Evolutionary conservation across 768 basidiomycete species (phyloP).

Genomic region (Hericium coralloides): DNA sequence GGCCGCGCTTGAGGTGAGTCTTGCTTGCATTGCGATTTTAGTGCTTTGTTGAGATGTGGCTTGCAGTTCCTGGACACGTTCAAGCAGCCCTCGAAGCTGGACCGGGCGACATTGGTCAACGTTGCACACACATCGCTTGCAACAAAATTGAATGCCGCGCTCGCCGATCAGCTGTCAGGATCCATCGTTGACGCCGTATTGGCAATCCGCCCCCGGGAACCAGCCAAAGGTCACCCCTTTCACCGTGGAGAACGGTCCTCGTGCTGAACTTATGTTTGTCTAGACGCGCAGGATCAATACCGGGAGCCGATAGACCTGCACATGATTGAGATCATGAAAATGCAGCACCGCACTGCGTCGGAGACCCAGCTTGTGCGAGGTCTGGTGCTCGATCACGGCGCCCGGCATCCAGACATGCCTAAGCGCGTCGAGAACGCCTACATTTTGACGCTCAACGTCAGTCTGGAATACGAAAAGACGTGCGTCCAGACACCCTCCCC

Average conservation of each 20-base stretch:
- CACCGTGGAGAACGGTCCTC: too few species aligned
- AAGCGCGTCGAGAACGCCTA: conserved; percentile 95
- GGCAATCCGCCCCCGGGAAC: conserved; percentile 68
- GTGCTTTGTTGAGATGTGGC: conserved; percentile 11
- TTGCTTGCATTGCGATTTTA: conserved; percentile 11
- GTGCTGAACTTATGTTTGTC: conserved; percentile 9
- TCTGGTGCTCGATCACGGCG: conserved; percentile 94
- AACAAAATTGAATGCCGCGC: conserved; percentile 76
- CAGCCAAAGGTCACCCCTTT: conserved; percentile 39
- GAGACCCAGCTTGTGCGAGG: conserved; percentile 96
- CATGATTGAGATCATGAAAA: conserved; percentile 99
- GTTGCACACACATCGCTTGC: conserved; percentile 94
- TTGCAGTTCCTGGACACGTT: conserved; percentile 86
- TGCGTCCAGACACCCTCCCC: conserved; percentile 31
- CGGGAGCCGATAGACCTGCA: conserved; percentile 93
- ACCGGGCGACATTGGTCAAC: conserved; percentile 86
- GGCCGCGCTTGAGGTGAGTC: conserved; percentile 77
- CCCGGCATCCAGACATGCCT: conserved; percentile 98
- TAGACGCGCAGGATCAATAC: conserved; percentile 59
- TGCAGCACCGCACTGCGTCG: conserved; percentile 97
- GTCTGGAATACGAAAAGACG: conserved; percentile 99
- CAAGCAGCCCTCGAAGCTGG: conserved; percentile 68
- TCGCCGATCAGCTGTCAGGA: conserved; percentile 83
- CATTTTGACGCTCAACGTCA: conserved; percentile 93
- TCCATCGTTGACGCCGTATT: conserved; percentile 95